Conservation (phyloP, 495 filamentous ascomycete genomes). For the Podospora pseudoanserina region DNA sequence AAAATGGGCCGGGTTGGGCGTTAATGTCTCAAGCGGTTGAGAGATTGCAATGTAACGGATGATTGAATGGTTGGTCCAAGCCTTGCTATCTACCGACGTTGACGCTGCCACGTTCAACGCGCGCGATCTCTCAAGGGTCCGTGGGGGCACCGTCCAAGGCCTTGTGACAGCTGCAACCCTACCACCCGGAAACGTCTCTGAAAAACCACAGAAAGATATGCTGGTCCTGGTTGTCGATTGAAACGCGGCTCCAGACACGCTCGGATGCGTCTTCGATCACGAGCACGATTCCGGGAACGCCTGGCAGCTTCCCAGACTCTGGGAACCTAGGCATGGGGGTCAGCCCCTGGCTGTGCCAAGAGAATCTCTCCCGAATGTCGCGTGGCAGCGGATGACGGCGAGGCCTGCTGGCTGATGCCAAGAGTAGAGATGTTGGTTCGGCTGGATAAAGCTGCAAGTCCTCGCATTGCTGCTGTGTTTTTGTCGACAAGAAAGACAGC, state of each 20-base stretch:
- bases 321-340: too few species aligned
- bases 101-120: too few species aligned
- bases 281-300: not conserved
- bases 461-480: too few species aligned
- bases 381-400: constrained; percentile 4
- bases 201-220: not conserved
- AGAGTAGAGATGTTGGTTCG: not conserved
- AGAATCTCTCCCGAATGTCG: constrained; percentile 6
- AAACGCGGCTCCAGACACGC: constrained; percentile 7
- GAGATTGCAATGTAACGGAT: too few species aligned
- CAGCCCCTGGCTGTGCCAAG: not conserved
- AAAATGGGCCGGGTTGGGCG: too few species aligned
- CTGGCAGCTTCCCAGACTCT: not conserved
- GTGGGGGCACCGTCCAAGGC: not conserved
- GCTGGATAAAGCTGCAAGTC: constrained; percentile 1
- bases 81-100: too few species aligned
- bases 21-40: too few species aligned
- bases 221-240: not conserved
- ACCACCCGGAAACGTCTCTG: not conserved
- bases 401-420: constrained; percentile 1
- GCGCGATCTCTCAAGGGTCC: not conserved
- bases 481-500: too few species aligned
- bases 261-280: not conserved
- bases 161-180: constrained; percentile 7
- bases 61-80: too few species aligned